Evolutionary conservation across 2,329 filamentous ascomycete genomes (phyloP), one percentile per base, ranked within the genome.

Genomic region (Camptophora hylomeconis): DNA sequence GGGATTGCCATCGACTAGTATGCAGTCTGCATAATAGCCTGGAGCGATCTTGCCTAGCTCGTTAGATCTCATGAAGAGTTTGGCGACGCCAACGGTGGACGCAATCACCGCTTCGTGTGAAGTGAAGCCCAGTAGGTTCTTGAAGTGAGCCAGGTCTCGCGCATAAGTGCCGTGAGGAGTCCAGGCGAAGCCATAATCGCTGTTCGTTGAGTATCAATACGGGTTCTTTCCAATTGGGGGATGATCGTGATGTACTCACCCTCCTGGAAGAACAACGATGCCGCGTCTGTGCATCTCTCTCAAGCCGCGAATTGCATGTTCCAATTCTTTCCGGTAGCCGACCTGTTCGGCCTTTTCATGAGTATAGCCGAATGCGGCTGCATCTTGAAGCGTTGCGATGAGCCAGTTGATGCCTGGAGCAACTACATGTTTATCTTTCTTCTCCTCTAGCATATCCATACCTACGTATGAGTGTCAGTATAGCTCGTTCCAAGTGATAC

Each of bases 121-220:
- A 0, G 60, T 62, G 39, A 62, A 64, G 2, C 47, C 56, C 4
- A 65, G 45, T 0, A 60, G 46, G 7, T 60, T 56, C 9, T 57
- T 51, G 26, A 65, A 65, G 31, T 63, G 60, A 20, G 51, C 56
- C 3, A 63, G 48, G 30, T 65, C 61, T 2, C 54, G 50, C 1
- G 61, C 58, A 38, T 65, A 64, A 0, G 60, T 62, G 5, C 61
- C 60, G 23, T 65, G 60, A 0, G 59, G 60, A 1, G 56, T 57
- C 60, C 59, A 64, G 2, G 60, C 54, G 30, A 64, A 63, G 3
- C 60, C 58, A 25, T 61, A 65, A 35, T 63, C 58, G 12, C 54
- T 32, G 20, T 4, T 17, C 10, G 30, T 8, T 19, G 17, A n/a
- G n/a, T n/a, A n/a, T n/a, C n/a, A n/a, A n/a, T n/a, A n/a, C n/a